These are phyloP conservation scores for Tylopilus sp. DNA, from an alignment of 768 basidiomycete species.

Conservation along the genomic window DNA sequence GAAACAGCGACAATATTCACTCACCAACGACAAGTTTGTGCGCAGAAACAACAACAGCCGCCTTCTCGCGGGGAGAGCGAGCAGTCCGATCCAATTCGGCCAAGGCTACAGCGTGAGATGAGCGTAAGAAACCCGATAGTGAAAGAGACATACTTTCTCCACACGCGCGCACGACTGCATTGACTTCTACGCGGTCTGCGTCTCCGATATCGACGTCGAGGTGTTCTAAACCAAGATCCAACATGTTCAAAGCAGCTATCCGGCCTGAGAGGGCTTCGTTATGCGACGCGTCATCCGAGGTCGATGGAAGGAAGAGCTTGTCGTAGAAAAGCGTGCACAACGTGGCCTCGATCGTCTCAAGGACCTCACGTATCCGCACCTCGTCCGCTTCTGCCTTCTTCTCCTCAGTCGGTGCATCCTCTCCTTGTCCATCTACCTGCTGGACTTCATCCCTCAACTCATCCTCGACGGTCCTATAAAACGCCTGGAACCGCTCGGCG, in stretches of 20 bases:
- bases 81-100: conserved; percentile 46
- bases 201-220: conserved; percentile 77
- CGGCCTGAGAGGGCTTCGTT: conserved; percentile 88
- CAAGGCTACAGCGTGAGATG: conserved; percentile 41
- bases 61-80: conserved; percentile 73
- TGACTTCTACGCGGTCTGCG: conserved; percentile 45
- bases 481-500: conserved; percentile 64
- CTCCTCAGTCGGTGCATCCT: conserved; percentile 10
- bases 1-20: background rate
- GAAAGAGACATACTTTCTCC: conserved; percentile 61
- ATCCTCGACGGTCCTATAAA: conserved; percentile 64
- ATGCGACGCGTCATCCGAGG: conserved; percentile 76
- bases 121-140: conserved; percentile 24
- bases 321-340: conserved; percentile 82
- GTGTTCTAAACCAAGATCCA: conserved; percentile 86
- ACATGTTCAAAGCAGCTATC: conserved; percentile 86
- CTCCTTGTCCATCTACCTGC: conserved; percentile 3
- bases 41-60: conserved; percentile 72
- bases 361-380: conserved; percentile 49
- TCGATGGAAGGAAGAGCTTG: conserved; percentile 73
- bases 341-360: conserved; percentile 72
- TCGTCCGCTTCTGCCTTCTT: conserved; percentile 35
- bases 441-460: conserved; percentile 43
- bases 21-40: conserved; percentile 82
- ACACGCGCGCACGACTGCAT: conserved; percentile 64